These are phyloP conservation scores for Phytophthora ohioensis DNA, from an alignment of 352 stramenopile genomes.

Conservation along the genomic window DNA sequence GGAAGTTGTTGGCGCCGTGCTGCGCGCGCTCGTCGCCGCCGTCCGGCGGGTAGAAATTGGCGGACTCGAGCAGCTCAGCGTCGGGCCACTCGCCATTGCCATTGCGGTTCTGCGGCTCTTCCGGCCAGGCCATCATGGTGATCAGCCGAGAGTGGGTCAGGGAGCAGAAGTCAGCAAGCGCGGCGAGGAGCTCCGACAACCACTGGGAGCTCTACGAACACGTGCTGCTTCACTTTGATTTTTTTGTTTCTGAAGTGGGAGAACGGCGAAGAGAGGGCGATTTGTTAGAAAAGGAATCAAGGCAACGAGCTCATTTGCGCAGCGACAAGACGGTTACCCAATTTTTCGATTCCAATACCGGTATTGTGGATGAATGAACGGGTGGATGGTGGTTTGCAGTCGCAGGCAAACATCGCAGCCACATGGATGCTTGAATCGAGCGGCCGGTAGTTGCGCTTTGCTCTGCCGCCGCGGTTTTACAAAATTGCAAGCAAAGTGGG, in stretches of 20 bases:
- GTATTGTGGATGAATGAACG: neutral
- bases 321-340: conserved; percentile 4
- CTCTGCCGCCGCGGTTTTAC: too few species aligned
- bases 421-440: too few species aligned
- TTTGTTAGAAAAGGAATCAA: conserved; percentile 31
- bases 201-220: neutral
- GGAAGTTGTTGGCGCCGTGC: conserved; percentile 40
- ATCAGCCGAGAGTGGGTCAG: neutral
- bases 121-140: conserved; percentile 49
- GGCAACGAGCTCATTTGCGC: conserved; percentile 12
- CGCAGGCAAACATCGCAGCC: too few species aligned
- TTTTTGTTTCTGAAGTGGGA: conserved; percentile 40
- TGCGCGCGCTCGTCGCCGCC: conserved; percentile 39
- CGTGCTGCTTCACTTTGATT: conserved; percentile 15
- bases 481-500: too few species aligned
- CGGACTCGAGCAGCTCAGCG: conserved; percentile 34
- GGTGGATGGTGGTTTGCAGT: too few species aligned
- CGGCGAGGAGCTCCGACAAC: neutral
- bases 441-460: too few species aligned
- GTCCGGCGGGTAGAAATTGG: conserved; percentile 30
- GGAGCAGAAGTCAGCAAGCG: conserved; percentile 1
- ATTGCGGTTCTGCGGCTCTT: conserved; percentile 35
- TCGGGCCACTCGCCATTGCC: conserved; percentile 32
- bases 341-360: neutral
- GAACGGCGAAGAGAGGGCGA: conserved; percentile 15